These are phyloP conservation scores for Neurospora sp. DNA, from an alignment of 495 filamentous ascomycete genomes.

Conservation along the genomic window DNA sequence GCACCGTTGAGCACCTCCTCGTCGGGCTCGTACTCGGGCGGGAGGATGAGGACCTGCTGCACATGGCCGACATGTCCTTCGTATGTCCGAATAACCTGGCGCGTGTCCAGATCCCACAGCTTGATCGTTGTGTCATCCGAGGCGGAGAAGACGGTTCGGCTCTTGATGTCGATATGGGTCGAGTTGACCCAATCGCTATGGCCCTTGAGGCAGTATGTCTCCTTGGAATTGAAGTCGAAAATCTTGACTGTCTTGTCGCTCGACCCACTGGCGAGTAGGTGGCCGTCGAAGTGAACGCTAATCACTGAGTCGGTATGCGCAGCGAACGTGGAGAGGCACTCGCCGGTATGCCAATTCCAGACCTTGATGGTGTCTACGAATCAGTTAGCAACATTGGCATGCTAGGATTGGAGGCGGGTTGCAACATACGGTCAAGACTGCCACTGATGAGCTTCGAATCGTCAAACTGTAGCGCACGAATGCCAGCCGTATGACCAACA, in stretches of 20 bases:
- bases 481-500: slow-evolving; percentile 66
- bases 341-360: slow-evolving; percentile 94
- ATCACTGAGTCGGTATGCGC: slow-evolving; percentile 76
- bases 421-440: slow-evolving; percentile 20
- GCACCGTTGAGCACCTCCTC: slow-evolving; percentile 42
- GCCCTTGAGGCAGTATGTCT: slow-evolving; percentile 65
- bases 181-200: slow-evolving; percentile 93
- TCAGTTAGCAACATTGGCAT: slow-evolving; percentile 4
- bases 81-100: slow-evolving; percentile 65
- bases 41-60: slow-evolving; percentile 76
- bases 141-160: slow-evolving; percentile 80
- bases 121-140: slow-evolving; percentile 88
- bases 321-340: slow-evolving; percentile 69
- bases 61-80: slow-evolving; percentile 94
- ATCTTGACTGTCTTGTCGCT: slow-evolving; percentile 85
- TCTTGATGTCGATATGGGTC: slow-evolving; percentile 70
- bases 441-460: slow-evolving; percentile 53
- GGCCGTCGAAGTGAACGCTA: slow-evolving; percentile 70
- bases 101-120: slow-evolving; percentile 64
- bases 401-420: not conserved
- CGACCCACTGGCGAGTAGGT: slow-evolving; percentile 76
- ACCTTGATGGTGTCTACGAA: slow-evolving; percentile 56
- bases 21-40: slow-evolving; percentile 82
- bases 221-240: slow-evolving; percentile 83
- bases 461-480: slow-evolving; percentile 88